Conservation (phyloP, 768 basidiomycete species). For the Neoboletus subvelutipes region DNA sequence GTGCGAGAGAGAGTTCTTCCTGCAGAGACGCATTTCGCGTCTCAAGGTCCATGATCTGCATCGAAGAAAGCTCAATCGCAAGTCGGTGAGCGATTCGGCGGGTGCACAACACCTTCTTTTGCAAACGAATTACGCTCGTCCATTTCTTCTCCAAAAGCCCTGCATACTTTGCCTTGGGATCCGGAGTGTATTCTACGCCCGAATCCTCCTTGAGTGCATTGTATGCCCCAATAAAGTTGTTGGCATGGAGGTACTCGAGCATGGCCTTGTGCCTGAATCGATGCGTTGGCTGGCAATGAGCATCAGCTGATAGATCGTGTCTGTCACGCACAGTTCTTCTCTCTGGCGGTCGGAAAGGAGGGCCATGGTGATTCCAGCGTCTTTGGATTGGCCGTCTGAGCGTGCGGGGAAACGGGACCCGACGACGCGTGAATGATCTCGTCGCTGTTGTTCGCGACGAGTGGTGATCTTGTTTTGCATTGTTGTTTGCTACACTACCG, state of each 20-base stretch:
- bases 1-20: slow-evolving; percentile 60
- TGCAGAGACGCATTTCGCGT: slow-evolving; percentile 76
- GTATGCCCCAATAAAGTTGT: slow-evolving; percentile 62
- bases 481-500: slow-evolving; percentile 23
- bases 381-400: background rate
- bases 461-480: slow-evolving; percentile 31
- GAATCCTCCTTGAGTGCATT: slow-evolving; percentile 56
- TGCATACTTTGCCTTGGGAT: slow-evolving; percentile 82
- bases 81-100: slow-evolving; percentile 5
- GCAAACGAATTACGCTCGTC: slow-evolving; percentile 93
- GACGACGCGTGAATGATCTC: slow-evolving; percentile 13
- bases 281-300: slow-evolving; percentile 9
- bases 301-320: slow-evolving; percentile 5
- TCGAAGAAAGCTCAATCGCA: slow-evolving; percentile 10
- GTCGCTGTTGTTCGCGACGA: slow-evolving; percentile 13
- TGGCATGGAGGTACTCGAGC: slow-evolving; percentile 72
- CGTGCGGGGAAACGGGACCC: background rate
- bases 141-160: slow-evolving; percentile 96
- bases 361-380: slow-evolving; percentile 32
- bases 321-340: slow-evolving; percentile 45
- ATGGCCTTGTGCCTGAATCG: slow-evolving; percentile 70
- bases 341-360: slow-evolving; percentile 46
- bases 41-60: slow-evolving; percentile 93
- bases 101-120: slow-evolving; percentile 73
- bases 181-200: slow-evolving; percentile 66